phyloP scores from a whole-genome alignment of 768 basidiomycete genomes.

The Psilocybe sp. region DNA sequence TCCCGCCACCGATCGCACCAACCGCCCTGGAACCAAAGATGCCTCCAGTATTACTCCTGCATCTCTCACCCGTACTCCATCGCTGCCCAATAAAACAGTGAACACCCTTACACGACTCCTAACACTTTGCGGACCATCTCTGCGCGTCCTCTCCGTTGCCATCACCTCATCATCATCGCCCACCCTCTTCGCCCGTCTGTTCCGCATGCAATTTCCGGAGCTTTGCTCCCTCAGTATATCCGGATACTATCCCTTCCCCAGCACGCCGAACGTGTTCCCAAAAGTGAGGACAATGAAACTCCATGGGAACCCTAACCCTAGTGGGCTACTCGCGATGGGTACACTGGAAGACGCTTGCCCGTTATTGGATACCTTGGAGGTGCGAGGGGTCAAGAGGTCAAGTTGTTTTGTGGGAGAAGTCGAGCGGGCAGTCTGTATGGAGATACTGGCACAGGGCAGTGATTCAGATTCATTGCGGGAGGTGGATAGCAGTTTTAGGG shows the following conservation, averaged over 20 bases:
- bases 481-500: too few relatives aligned
- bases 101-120: conserved; percentile 30
- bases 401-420: conserved; percentile 41
- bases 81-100: too few relatives aligned
- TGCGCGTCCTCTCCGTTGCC: conserved; percentile 36
- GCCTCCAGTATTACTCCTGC: background rate
- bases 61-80: too few relatives aligned
- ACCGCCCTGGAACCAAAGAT: conserved; percentile 2
- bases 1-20: background rate
- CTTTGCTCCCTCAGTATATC: conserved; percentile 39
- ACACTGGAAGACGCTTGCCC: conserved; percentile 39
- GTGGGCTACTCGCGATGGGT: conserved; percentile 39
- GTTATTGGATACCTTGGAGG: conserved; percentile 30
- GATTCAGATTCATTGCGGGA: too few relatives aligned
- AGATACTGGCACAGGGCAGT: too few relatives aligned
- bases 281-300: conserved; percentile 40
- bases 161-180: conserved; percentile 31
- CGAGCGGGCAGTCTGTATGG: conserved; percentile 18
- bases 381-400: conserved; percentile 43
- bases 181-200: conserved; percentile 37
- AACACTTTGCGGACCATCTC: conserved; percentile 34
- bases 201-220: conserved; percentile 37
- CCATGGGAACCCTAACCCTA: conserved; percentile 48
- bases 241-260: conserved; percentile 51
- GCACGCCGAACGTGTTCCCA: conserved; percentile 26